Evolutionary conservation across 1,139 yeast species (phyloP).

Genomic region (Yamadazyma spencermartinsiae): DNA sequence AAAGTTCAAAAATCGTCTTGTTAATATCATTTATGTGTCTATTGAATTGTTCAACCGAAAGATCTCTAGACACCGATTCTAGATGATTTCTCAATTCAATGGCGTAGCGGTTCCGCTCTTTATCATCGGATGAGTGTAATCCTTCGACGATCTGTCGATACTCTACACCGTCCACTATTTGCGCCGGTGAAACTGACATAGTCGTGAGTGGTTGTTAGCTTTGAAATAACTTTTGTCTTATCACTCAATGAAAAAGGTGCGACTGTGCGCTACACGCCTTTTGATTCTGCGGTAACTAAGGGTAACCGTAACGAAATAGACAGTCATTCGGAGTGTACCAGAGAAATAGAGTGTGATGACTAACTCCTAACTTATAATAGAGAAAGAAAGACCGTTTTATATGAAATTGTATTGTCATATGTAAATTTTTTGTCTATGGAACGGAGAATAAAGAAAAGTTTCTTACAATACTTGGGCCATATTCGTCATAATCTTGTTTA

Average conservation of each 20-base stretch:
- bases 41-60: constrained; percentile 75
- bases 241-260: background rate
- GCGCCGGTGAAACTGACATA: constrained; percentile 30
- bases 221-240: background rate
- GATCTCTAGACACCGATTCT: constrained; percentile 70
- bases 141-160: constrained; percentile 56
- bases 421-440: constrained; percentile 46
- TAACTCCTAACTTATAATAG: too few species aligned
- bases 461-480: constrained; percentile 96
- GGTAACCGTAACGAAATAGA: too few species aligned
- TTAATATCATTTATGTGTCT: constrained; percentile 84
- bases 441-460: constrained; percentile 92
- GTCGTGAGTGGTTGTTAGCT: too few species aligned
- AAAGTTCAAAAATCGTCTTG: constrained; percentile 80
- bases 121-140: constrained; percentile 48
- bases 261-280: background rate
- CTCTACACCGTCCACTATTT: constrained; percentile 51
- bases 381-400: constrained; percentile 1
- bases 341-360: too few species aligned
- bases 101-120: constrained; percentile 61
- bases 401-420: background rate
- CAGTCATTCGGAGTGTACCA: too few species aligned
- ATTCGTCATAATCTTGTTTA: constrained; percentile 95
- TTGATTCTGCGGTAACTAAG: too few species aligned
- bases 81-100: constrained; percentile 66